Conservation (phyloP, 164 flowering plant genomes). For the Umbellularia californica region DNA sequence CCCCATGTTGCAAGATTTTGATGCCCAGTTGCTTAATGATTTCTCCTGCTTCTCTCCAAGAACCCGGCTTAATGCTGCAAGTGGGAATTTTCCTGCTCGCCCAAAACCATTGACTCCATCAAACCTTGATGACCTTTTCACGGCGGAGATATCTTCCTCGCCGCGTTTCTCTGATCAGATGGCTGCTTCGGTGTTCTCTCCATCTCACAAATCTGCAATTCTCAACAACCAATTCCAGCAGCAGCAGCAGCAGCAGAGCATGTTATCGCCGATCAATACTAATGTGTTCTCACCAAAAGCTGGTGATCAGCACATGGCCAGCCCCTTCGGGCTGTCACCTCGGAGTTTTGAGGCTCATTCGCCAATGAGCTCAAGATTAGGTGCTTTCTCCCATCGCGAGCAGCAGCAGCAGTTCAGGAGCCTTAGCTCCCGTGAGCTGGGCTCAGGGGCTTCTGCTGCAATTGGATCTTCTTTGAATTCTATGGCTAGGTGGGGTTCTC, state of each 20-base stretch:
- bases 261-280: conserved; percentile 78
- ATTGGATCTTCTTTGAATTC: conserved; percentile 51
- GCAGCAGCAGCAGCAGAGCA: conserved; percentile 70
- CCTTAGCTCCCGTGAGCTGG: conserved; percentile 78
- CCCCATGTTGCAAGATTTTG: conserved; percentile 49
- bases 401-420: conserved; percentile 73
- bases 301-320: conserved; percentile 39
- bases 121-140: conserved; percentile 78
- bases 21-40: conserved; percentile 56
- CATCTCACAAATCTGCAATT: conserved; percentile 71
- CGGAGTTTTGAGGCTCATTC: conserved; percentile 71
- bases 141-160: conserved; percentile 42
- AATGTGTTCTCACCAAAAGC: conserved; percentile 57
- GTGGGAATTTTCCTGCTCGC: conserved; percentile 41
- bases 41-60: conserved; percentile 43
- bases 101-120: conserved; percentile 58
- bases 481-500: conserved; percentile 73
- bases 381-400: conserved; percentile 63
- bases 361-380: conserved; percentile 58
- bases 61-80: conserved; percentile 33
- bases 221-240: conserved; percentile 77
- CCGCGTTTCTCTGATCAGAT: conserved; percentile 66
- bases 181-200: conserved; percentile 55
- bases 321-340: conserved; percentile 70
- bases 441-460: conserved; percentile 33